Evolutionary conservation across 2,329 filamentous ascomycete species (phyloP).

Genomic region (Aureobasidium sp.): DNA sequence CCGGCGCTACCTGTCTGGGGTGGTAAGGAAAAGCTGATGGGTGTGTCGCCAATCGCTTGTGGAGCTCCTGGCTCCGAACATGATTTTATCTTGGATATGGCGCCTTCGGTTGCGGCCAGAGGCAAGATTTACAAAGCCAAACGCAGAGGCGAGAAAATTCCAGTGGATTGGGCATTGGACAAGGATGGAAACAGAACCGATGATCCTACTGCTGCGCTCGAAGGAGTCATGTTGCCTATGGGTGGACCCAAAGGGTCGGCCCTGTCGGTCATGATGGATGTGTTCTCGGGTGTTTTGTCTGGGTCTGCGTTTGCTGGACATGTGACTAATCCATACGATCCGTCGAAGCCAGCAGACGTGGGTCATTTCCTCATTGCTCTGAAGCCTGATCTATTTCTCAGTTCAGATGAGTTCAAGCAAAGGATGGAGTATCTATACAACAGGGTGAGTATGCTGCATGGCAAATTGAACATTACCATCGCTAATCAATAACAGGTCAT

Average conservation of each 20-base stretch:
- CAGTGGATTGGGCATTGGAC: slow-evolving; percentile 64
- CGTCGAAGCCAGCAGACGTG: slow-evolving; percentile 44
- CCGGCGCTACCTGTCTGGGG: slow-evolving; percentile 64
- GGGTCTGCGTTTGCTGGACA: slow-evolving; percentile 71
- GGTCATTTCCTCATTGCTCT: slow-evolving; percentile 29
- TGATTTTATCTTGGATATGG: slow-evolving; percentile 65
- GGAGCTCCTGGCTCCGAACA: slow-evolving; percentile 54
- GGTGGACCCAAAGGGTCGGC: slow-evolving; percentile 75
- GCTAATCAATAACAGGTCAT: slow-evolving; percentile 28
- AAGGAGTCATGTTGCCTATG: slow-evolving; percentile 79
- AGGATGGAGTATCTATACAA: slow-evolving; percentile 51
- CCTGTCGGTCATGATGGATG: slow-evolving; percentile 77
- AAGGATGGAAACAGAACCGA: slow-evolving; percentile 45
- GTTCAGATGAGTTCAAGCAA: slow-evolving; percentile 23
- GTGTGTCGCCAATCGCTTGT: slow-evolving; percentile 63
- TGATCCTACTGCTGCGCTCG: slow-evolving; percentile 61
- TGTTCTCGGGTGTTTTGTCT: slow-evolving; percentile 71
- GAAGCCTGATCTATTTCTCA: slow-evolving; percentile 29
- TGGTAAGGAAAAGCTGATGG: slow-evolving; percentile 56
- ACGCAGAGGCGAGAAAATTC: slow-evolving; percentile 56
- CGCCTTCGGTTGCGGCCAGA: slow-evolving; percentile 55
- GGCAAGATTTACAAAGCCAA: slow-evolving; percentile 63
- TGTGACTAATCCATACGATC: slow-evolving; percentile 62
- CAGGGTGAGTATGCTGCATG: slow-evolving; percentile 18
- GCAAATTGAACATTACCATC: background rate